Conservation (phyloP, 2,329 filamentous ascomycete genomes). For the Arthrobotrys entomopaga region DNA sequence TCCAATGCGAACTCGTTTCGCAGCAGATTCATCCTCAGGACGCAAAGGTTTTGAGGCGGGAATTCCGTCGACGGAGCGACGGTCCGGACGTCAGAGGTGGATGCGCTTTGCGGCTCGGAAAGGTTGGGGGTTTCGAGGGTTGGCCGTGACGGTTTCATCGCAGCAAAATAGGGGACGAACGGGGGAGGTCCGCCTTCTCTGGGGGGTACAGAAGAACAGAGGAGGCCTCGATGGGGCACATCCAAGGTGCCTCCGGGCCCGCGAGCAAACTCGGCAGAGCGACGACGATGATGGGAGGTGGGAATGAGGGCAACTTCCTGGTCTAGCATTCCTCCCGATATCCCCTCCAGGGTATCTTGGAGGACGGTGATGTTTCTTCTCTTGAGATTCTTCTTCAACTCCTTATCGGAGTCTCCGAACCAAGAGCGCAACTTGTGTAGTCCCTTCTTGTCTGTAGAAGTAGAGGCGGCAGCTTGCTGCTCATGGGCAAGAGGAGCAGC, state of each 20-base stretch:
- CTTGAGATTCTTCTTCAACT: slow-evolving; percentile 18
- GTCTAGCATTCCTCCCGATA: slow-evolving; percentile 30
- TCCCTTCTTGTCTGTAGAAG: slow-evolving; percentile 5
- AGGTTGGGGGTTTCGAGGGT: not conserved
- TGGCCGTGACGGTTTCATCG: not conserved
- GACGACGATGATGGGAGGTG: not conserved
- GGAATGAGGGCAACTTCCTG: slow-evolving; percentile 3
- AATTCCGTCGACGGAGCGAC: not conserved
- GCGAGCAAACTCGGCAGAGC: not conserved
- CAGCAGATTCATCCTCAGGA: not conserved
- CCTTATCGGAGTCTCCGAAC: slow-evolving; percentile 3
- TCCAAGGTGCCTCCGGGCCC: not conserved
- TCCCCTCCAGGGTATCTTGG: slow-evolving; percentile 21
- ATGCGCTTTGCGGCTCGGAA: not conserved
- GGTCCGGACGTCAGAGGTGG: not conserved
- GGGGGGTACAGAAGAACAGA: not conserved
- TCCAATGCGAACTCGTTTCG: not conserved
- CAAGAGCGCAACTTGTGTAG: not conserved
- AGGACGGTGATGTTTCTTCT: slow-evolving; percentile 23
- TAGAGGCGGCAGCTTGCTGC: not conserved
- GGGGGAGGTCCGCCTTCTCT: not conserved
- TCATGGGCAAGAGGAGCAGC: not conserved
- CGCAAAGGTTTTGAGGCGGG: slow-evolving; percentile 24
- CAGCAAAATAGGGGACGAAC: slow-evolving; percentile 25
- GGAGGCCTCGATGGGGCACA: not conserved